Conservation (phyloP, 768 basidiomycete species). For the Cubamyces lactineus region DNA sequence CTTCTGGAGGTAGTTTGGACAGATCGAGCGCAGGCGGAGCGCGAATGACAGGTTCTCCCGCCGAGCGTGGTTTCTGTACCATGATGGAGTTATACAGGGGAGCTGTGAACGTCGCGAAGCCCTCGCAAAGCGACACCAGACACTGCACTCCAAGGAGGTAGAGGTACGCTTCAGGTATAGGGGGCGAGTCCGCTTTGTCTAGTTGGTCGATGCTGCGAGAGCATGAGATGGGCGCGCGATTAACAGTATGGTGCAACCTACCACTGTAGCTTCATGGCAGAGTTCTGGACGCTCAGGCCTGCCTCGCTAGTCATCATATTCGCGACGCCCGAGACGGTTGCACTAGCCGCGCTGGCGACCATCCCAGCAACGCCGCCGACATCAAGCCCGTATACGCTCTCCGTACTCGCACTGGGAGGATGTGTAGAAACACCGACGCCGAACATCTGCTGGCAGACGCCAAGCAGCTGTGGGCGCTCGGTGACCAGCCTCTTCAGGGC, state of each 20-base stretch:
- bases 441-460: conserved; percentile 77
- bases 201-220: conserved; percentile 87
- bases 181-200: conserved; percentile 94
- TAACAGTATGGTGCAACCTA: conserved; percentile 40
- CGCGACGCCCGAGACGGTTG: conserved; percentile 81
- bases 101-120: conserved; percentile 73
- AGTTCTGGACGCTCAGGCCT: conserved; percentile 72
- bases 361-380: conserved; percentile 76
- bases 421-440: conserved; percentile 67
- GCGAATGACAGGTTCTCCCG: conserved; percentile 66
- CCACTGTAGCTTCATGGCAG: conserved; percentile 92
- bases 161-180: conserved; percentile 91
- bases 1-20: conserved; percentile 54
- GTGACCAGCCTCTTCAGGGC: conserved; percentile 86
- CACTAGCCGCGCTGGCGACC: conserved; percentile 81
- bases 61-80: conserved; percentile 60
- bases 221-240: not conserved
- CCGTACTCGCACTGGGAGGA: conserved; percentile 37
- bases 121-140: conserved; percentile 83
- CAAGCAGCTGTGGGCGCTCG: conserved; percentile 85
- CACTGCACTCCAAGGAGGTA: conserved; percentile 92
- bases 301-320: conserved; percentile 78
- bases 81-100: conserved; percentile 76
- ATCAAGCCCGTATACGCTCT: conserved; percentile 60
- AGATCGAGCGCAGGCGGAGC: conserved; percentile 78